Percentiles rank a stretch among this genome's conserved stretches.
These are phyloP conservation scores for Cladosporium sp. DNA, from an alignment of 2,329 filamentous ascomycete genomes.

Conservation along the genomic window DNA sequence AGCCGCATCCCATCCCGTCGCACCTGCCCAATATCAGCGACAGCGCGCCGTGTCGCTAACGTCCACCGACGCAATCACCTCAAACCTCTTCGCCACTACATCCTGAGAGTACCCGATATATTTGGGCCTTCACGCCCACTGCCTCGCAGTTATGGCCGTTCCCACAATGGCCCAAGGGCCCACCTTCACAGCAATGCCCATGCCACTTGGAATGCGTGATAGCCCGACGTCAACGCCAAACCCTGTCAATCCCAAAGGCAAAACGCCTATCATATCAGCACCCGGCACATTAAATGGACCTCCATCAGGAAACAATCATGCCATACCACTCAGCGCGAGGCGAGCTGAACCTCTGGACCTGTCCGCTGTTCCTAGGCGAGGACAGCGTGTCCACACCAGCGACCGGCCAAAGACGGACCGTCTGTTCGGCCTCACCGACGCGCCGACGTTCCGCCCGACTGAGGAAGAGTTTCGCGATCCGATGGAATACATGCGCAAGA, in stretches of 20 bases:
- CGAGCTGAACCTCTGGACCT: conserved; percentile 73
- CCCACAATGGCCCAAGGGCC: conserved; percentile 9
- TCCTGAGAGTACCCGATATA: conserved; percentile 6
- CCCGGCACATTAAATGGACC: conserved; percentile 38
- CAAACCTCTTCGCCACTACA: background rate
- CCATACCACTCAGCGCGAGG: conserved; percentile 63
- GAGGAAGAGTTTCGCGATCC: conserved; percentile 95
- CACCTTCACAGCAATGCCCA: conserved; percentile 14
- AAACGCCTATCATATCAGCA: conserved; percentile 25
- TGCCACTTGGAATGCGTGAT: conserved; percentile 12
- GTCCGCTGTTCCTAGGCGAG: conserved; percentile 86
- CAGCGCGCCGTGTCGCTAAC: conserved; percentile 4
- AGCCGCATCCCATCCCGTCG: conserved; percentile 16
- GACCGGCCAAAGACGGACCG: conserved; percentile 76
- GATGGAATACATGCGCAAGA: conserved; percentile 89
- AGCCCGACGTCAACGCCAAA: conserved; percentile 2
- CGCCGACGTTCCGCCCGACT: conserved; percentile 85
- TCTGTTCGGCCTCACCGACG: conserved; percentile 82
- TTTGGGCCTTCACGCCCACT: conserved; percentile 17
- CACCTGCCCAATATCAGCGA: conserved; percentile 13
- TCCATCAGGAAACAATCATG: conserved; percentile 42
- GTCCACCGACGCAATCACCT: background rate
- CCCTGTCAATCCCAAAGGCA: conserved; percentile 20
- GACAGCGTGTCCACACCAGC: conserved; percentile 72
- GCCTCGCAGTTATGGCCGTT: conserved; percentile 19